A percentile compares a stretch with the other conserved stretches of the same genome.
Evolutionary conservation across 2,329 filamentous ascomycete genomes (phyloP).

Genomic region (Beauveria rudraprayagi): DNA sequence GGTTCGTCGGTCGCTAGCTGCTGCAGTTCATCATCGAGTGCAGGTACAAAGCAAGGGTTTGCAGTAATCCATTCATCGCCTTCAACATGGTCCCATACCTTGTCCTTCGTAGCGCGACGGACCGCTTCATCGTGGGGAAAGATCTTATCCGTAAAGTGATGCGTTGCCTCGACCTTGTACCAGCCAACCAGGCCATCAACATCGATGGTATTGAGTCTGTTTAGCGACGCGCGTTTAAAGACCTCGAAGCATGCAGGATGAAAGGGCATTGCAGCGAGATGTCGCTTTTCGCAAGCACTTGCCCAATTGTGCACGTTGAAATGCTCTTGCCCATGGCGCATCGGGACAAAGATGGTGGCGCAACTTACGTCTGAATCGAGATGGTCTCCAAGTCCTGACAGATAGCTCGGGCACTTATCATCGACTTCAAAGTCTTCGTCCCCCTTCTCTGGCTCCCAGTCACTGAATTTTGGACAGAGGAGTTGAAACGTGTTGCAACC

Average conservation of each 20-base stretch:
- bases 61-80: constrained; percentile 13
- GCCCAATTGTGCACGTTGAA: constrained; percentile 9
- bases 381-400: constrained; percentile 6
- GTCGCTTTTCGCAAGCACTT: neutral
- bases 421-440: constrained; percentile 16
- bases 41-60: constrained; percentile 14
- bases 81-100: constrained; percentile 3
- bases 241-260: constrained; percentile 23
- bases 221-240: constrained; percentile 19
- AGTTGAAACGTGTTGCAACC: constrained; percentile 21
- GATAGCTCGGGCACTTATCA: neutral
- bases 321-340: constrained; percentile 1
- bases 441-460: constrained; percentile 13
- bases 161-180: neutral
- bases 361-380: neutral
- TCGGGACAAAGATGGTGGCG: constrained; percentile 10
- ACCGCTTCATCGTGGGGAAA: constrained; percentile 9
- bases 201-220: constrained; percentile 14
- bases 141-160: constrained; percentile 1
- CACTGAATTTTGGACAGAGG: constrained; percentile 15
- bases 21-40: neutral
- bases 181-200: constrained; percentile 14
- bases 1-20: neutral
- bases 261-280: constrained; percentile 18
- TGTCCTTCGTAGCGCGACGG: neutral